Evolutionary conservation across 2,329 filamentous ascomycete genomes (phyloP), one percentile per base, ranked within the genome.

Genomic region (Aureobasidium sp.): DNA sequence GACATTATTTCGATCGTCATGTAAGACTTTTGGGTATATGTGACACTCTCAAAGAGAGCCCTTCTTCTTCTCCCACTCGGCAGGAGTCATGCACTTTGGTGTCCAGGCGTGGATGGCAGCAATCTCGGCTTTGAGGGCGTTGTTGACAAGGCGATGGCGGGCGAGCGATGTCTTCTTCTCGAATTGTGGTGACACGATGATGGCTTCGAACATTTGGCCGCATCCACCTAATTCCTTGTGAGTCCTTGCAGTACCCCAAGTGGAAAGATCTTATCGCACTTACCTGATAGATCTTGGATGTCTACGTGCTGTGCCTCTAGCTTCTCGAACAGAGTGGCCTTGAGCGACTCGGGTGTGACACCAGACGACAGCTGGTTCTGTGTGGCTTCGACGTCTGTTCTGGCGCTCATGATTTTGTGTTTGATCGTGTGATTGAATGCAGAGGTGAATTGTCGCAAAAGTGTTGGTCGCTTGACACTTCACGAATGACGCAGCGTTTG

Each of bases 41-140:
- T 39, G 32, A 20, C 1, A 13, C 36, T 59, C 53, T 59, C 53
- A 63, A 8, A 61, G 56, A 7, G 27, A 44, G 15, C 62, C 71
- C 65, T 82, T 81, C 75, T 88, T 83, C 75, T 84, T 86, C 77
- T 90, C 84, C 86, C 89, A 96, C 78, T 97, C 90, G 70, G 92
- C 90, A 0, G 90, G 90, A 9, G 92, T 97, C 78, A 92, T 89
- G 74, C 92, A 96, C 77, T 92, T 95, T 32, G 92, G 90, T 62
- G 90, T 95, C 92, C 92, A 97, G 43, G 92, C 92, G 78, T 97
- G 92, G 69, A 97, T 96, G 66, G 84, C 84, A 17, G 90, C 89
- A 73, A 97, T 96, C 77, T 97, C 92, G 51, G 87, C 84, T 78
- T 92, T 93, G 69, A 97, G 80, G 5, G 86, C 86, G 17, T 82